Conservation (phyloP, 2,329 filamentous ascomycete species). For the Sporothrix humicola region DNA sequence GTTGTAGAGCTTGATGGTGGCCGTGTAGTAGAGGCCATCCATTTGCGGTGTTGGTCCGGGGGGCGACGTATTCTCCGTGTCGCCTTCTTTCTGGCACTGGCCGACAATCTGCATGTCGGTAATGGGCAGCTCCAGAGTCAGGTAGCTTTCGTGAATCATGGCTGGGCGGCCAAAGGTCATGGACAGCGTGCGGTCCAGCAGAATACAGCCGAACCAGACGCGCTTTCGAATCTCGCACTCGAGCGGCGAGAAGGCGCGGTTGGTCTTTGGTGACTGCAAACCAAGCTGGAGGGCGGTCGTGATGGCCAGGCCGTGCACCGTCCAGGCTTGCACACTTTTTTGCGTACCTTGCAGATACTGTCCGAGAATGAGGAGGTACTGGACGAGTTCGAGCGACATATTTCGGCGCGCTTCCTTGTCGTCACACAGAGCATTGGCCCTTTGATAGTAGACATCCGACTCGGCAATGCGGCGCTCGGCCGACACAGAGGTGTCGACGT, state of each 20-base stretch:
- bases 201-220: constrained; percentile 57
- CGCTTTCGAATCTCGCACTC: constrained; percentile 56
- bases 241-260: constrained; percentile 46
- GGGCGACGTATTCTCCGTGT: neutral
- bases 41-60: constrained; percentile 18
- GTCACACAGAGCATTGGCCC: constrained; percentile 51
- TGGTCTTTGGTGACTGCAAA: constrained; percentile 53
- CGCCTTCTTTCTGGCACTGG: neutral
- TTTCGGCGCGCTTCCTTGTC: constrained; percentile 49
- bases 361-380: constrained; percentile 52
- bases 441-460: constrained; percentile 53
- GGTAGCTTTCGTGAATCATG: constrained; percentile 52
- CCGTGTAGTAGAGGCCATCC: constrained; percentile 43
- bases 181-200: constrained; percentile 54
- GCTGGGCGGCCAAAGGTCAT: constrained; percentile 59
- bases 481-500: constrained; percentile 2
- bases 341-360: constrained; percentile 62
- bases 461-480: constrained; percentile 44
- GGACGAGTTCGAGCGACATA: constrained; percentile 55
- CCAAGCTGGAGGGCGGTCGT: constrained; percentile 58
- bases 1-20: constrained; percentile 47
- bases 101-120: constrained; percentile 28
- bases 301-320: constrained; percentile 58
- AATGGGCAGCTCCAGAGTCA: constrained; percentile 49
- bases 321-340: constrained; percentile 60